Evolutionary conservation across 2,329 filamentous ascomycete species (phyloP).

Genomic region (Tympanopsis confertula): DNA sequence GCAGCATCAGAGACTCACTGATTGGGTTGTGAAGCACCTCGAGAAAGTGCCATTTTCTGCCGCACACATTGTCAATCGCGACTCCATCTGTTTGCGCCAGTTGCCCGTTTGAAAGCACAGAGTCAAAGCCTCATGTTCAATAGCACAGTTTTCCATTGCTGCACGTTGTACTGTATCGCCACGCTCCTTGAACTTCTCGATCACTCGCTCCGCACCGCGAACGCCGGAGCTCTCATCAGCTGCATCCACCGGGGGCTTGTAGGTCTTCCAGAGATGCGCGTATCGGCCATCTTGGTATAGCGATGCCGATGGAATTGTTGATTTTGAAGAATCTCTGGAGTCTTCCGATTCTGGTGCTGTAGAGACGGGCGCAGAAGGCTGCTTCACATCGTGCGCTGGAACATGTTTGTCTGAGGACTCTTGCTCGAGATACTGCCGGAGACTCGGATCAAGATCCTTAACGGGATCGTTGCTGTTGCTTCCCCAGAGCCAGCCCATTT

Average conservation of each 20-base stretch:
- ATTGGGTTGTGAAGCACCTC: not conserved
- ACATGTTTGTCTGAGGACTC: constrained; percentile 44
- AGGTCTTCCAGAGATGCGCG: constrained; percentile 55
- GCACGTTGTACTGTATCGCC: not conserved
- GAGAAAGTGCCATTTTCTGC: not conserved
- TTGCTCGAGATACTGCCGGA: constrained; percentile 55
- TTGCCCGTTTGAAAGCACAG: not conserved
- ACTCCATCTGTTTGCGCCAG: not conserved
- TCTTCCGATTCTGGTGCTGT: not conserved
- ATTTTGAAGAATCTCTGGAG: constrained; percentile 3
- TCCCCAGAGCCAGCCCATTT: constrained; percentile 6
- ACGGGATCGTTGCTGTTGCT: constrained; percentile 32
- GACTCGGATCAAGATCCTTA: constrained; percentile 48
- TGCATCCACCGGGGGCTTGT: constrained; percentile 1
- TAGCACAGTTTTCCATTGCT: not conserved
- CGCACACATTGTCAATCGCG: not conserved
- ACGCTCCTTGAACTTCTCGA: not conserved
- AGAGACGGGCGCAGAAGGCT: not conserved
- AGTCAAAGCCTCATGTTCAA: constrained; percentile 1
- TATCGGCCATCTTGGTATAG: constrained; percentile 61
- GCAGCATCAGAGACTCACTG: not conserved
- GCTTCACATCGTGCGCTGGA: constrained; percentile 8
- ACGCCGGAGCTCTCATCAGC: not conserved
- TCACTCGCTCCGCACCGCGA: not conserved
- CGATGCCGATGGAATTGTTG: constrained; percentile 25